Percentiles rank a stretch among this genome's conserved stretches.
Evolutionary conservation across 1,139 yeast species (phyloP).

Genomic region (Hansenula lynferdii): DNA sequence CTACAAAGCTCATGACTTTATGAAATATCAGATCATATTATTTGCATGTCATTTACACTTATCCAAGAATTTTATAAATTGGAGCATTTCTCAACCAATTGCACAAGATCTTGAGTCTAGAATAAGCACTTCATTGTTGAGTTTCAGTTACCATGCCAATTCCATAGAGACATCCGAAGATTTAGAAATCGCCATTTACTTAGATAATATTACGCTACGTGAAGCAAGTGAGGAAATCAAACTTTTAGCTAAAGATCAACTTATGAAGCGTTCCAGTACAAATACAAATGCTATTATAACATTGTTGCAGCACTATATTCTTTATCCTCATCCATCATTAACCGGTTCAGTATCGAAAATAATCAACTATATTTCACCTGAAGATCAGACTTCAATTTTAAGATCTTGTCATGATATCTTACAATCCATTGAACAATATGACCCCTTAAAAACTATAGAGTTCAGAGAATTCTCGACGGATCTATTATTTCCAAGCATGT

Average conservation of each 20-base stretch:
- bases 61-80: background rate
- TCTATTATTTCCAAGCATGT: too few relatives aligned
- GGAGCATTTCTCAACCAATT: background rate
- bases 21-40: conserved; percentile 10
- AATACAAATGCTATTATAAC: background rate
- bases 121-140: background rate
- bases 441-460: too few relatives aligned
- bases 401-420: too few relatives aligned
- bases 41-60: background rate
- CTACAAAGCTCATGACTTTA: conserved; percentile 12
- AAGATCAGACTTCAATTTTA: too few relatives aligned
- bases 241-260: too few relatives aligned
- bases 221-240: too few relatives aligned
- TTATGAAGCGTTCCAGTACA: too few relatives aligned
- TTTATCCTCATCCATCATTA: background rate
- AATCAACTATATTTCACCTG: too few relatives aligned
- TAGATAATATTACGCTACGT: too few relatives aligned
- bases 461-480: too few relatives aligned
- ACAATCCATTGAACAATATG: too few relatives aligned
- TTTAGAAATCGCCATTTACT: background rate
- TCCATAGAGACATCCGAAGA: background rate
- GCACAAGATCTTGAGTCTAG: background rate
- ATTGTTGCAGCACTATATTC: background rate
- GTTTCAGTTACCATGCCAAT: background rate
- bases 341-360: too few relatives aligned